Conservation (phyloP, 768 basidiomycete genomes). For the Pleurotus djamor region DNA sequence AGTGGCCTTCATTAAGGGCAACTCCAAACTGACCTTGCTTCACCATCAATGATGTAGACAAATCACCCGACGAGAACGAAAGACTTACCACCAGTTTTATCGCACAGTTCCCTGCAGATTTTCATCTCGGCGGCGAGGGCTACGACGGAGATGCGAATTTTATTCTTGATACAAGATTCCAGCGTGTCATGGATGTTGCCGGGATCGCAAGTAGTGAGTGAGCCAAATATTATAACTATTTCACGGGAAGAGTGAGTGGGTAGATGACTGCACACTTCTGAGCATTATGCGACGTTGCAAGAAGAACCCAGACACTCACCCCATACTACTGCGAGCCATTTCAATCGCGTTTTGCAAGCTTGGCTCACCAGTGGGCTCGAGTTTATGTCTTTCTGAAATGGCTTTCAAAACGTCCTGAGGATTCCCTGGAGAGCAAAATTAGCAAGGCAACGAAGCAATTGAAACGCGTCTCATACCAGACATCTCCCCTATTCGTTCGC, state of each 20-base stretch:
- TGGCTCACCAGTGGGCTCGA: slow-evolving; percentile 91
- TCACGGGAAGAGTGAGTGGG: slow-evolving; percentile 97
- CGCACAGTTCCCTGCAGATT: slow-evolving; percentile 89
- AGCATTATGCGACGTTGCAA: neutral
- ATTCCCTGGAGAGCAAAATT: slow-evolving; percentile 57
- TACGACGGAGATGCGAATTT: slow-evolving; percentile 90
- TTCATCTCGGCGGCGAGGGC: slow-evolving; percentile 98
- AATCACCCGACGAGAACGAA: slow-evolving; percentile 5
- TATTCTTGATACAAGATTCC: slow-evolving; percentile 77
- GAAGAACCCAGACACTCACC: slow-evolving; percentile 37
- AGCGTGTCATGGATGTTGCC: slow-evolving; percentile 95
- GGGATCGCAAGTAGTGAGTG: slow-evolving; percentile 95
- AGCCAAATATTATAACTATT: slow-evolving; percentile 91
- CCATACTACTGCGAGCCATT: slow-evolving; percentile 93
- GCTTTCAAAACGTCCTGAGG: slow-evolving; percentile 93
- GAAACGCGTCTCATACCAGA: slow-evolving; percentile 58
- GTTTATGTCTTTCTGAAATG: slow-evolving; percentile 81
- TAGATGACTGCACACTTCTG: slow-evolving; percentile 66
- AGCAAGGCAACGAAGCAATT: slow-evolving; percentile 7
- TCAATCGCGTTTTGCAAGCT: slow-evolving; percentile 97
- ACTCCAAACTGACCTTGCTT: slow-evolving; percentile 83
- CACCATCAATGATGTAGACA: slow-evolving; percentile 8
- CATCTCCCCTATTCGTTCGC: slow-evolving; percentile 90
- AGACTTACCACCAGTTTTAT: slow-evolving; percentile 83
- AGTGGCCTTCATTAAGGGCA: slow-evolving; percentile 97